Conservation (phyloP, 768 basidiomycete genomes). For the Suillus tomentosus region DNA sequence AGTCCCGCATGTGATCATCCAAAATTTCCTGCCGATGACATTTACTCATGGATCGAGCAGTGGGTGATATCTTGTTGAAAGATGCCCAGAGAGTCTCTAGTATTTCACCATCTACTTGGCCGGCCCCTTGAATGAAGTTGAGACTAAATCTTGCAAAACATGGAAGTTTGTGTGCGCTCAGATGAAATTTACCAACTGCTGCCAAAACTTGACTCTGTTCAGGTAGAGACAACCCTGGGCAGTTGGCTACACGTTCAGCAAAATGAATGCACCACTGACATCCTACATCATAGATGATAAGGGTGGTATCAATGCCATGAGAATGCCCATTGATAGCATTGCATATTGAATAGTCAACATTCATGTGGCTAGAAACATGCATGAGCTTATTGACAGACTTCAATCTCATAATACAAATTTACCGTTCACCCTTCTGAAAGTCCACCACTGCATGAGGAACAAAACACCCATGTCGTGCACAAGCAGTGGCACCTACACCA, state of each 20-base stretch:
- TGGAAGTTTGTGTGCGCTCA: constrained; percentile 30
- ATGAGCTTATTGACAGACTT: too few species aligned
- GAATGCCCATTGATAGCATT: constrained; percentile 21
- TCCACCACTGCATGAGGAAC: constrained; percentile 14
- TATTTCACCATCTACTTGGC: constrained; percentile 34
- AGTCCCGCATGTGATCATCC: constrained; percentile 36
- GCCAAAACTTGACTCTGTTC: constrained; percentile 11
- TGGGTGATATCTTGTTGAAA: constrained; percentile 29
- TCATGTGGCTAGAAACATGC: constrained; percentile 25
- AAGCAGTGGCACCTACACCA: constrained; percentile 31
- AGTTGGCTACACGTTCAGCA: constrained; percentile 2
- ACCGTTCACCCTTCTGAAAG: constrained; percentile 33
- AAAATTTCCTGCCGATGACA: constrained; percentile 30
- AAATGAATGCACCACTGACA: constrained; percentile 30
- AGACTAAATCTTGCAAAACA: constrained; percentile 30
- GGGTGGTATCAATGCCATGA: background rate
- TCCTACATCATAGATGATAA: constrained; percentile 33
- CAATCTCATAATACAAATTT: background rate
- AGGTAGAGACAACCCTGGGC: constrained; percentile 8
- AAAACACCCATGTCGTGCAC: constrained; percentile 34
- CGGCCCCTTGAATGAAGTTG: constrained; percentile 30
- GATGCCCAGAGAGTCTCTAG: constrained; percentile 36
- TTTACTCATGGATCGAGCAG: constrained; percentile 22
- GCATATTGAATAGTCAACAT: constrained; percentile 31
- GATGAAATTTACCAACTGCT: constrained; percentile 32